phyloP scores from a whole-genome alignment of 2,329 filamentous ascomycete genomes.

The Dryadomyces quercivorus region DNA sequence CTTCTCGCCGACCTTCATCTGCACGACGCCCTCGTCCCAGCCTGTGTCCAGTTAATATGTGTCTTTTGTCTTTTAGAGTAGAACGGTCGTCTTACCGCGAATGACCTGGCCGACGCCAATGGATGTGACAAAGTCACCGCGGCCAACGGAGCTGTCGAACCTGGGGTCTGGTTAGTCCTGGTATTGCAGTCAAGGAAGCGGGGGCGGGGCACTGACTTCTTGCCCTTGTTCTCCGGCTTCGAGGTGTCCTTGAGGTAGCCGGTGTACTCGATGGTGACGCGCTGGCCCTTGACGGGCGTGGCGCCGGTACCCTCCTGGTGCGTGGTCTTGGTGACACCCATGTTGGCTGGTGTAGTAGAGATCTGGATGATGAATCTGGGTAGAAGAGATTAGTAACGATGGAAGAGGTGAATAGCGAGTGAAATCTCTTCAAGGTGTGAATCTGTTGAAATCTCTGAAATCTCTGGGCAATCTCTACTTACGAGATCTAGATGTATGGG shows the following conservation, averaged over 20 bases:
- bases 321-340: conserved; percentile 63
- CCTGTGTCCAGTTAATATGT: conserved; percentile 31
- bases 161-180: conserved; percentile 31
- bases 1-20: conserved; percentile 88
- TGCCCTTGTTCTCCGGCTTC: conserved; percentile 53
- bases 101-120: conserved; percentile 85
- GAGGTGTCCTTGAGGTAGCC: conserved; percentile 66
- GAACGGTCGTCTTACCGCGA: conserved; percentile 52
- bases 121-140: conserved; percentile 60
- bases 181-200: neutral
- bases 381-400: neutral
- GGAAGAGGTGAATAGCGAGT: neutral
- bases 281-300: conserved; percentile 53
- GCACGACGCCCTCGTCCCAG: conserved; percentile 73
- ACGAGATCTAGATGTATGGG: neutral
- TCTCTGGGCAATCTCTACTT: no score
- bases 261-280: conserved; percentile 80
- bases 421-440: no score
- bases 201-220: conserved; percentile 42
- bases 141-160: conserved; percentile 77
- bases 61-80: no score
- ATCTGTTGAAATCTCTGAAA: no score
- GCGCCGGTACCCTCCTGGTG: conserved; percentile 49
- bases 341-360: conserved; percentile 25
- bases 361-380: neutral